Conservation (phyloP, 2,329 filamentous ascomycete species). For the Penicillium sp. region DNA sequence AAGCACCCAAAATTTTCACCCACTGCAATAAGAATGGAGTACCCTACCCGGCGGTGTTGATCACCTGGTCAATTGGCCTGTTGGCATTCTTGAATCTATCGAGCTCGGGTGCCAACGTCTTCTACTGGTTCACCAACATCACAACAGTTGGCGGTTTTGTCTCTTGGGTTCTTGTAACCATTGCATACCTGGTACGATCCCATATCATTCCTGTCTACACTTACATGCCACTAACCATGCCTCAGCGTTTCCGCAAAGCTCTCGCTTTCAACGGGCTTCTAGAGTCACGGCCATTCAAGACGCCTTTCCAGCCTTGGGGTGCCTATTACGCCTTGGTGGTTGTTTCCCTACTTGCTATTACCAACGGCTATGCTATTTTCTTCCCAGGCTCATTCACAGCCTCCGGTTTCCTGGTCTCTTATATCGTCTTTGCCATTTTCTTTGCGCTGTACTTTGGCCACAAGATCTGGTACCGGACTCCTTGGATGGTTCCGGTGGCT, state of each 20-base stretch:
- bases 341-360: conserved; percentile 51
- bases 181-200: conserved; percentile 46
- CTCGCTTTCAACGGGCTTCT: conserved; percentile 49
- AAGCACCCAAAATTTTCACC: conserved; percentile 41
- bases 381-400: conserved; percentile 46
- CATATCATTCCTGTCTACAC: conserved; percentile 43
- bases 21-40: conserved; percentile 49
- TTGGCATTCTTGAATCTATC: conserved; percentile 38
- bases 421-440: conserved; percentile 56
- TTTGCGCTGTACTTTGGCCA: conserved; percentile 41
- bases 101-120: conserved; percentile 35
- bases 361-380: conserved; percentile 58
- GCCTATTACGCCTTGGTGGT: conserved; percentile 51
- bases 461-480: conserved; percentile 33
- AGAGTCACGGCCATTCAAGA: conserved; percentile 51
- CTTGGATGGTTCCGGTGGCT: conserved; percentile 30
- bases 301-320: conserved; percentile 52
- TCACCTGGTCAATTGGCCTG: conserved; percentile 40
- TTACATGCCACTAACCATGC: neutral
- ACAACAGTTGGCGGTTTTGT: conserved; percentile 40
- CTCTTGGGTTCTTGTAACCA: conserved; percentile 40
- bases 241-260: conserved; percentile 53
- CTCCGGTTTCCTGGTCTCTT: conserved; percentile 52
- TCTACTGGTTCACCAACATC: conserved; percentile 44
- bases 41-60: conserved; percentile 50